Conservation (phyloP, 495 filamentous ascomycete species). For the Oidiodendron maius region DNA sequence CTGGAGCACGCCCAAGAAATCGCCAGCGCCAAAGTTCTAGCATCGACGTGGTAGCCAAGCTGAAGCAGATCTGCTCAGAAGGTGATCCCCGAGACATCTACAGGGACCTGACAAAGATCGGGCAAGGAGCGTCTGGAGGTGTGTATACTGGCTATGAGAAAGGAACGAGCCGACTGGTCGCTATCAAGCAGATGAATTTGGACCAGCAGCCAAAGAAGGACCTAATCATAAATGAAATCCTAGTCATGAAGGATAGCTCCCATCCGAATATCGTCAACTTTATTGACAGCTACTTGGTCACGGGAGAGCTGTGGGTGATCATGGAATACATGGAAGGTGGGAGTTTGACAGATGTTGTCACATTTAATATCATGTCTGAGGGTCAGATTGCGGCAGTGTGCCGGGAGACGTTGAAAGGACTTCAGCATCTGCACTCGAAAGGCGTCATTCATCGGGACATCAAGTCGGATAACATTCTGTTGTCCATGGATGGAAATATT, state of each 20-base stretch:
- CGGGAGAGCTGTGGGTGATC: constrained; percentile 92
- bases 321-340: constrained; percentile 99
- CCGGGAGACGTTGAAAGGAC: constrained; percentile 82
- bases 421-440: constrained; percentile 95
- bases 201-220: constrained; percentile 99
- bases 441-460: constrained; percentile 98
- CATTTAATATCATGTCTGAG: constrained; percentile 98
- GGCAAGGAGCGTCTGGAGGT: constrained; percentile 93
- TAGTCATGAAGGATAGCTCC: constrained; percentile 98
- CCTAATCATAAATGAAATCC: constrained; percentile 95
- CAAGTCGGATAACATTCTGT: constrained; percentile 95
- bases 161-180: constrained; percentile 78
- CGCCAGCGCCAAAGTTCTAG: constrained; percentile 63
- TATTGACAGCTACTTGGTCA: constrained; percentile 88
- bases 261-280: constrained; percentile 99
- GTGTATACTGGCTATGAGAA: constrained; percentile 89
- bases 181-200: constrained; percentile 99
- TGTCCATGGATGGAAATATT: constrained; percentile 94
- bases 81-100: constrained; percentile 86
- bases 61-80: constrained; percentile 83
- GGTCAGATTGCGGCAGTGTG: constrained; percentile 95
- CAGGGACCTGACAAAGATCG: constrained; percentile 86
- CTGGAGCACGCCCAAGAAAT: constrained; percentile 67
- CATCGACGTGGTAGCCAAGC: constrained; percentile 74
- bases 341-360: constrained; percentile 95